A percentile compares a stretch with the other conserved stretches of the same genome.
These are phyloP conservation scores for Plasmodium falciparum DNA, from an alignment of 169 alveolate genomes.

Conservation along the genomic window DNA sequence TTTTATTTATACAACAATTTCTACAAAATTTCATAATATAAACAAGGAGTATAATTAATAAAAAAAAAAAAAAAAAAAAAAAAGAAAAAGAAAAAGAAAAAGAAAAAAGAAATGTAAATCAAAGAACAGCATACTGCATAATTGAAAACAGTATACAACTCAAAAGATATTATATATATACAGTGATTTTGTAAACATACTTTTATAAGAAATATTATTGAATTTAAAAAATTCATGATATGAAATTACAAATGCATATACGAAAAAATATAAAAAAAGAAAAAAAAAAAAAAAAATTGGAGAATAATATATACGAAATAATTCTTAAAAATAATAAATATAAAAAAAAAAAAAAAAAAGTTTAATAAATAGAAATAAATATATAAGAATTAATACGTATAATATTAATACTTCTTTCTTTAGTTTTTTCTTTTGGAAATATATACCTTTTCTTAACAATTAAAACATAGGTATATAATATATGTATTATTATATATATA, in stretches of 20 bases:
- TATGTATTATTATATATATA: conserved; percentile 4
- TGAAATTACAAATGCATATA: conserved; percentile 59
- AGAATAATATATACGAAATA: background rate
- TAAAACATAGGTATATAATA: conserved; percentile 15
- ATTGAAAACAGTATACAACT: background rate
- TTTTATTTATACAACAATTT: conserved; percentile 57
- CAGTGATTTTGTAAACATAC: conserved; percentile 49
- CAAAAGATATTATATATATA: conserved; percentile 4
- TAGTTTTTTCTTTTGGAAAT: conserved; percentile 3
- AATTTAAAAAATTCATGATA: conserved; percentile 33
- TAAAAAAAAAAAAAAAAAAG: background rate
- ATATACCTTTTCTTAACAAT: conserved; percentile 6
- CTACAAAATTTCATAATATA: conserved; percentile 19
- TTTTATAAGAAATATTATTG: conserved; percentile 30
- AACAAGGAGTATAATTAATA: conserved; percentile 11
- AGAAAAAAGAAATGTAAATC: background rate
- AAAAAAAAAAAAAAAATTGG: background rate
- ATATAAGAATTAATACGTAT: background rate
- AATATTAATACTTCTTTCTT: too few species aligned
- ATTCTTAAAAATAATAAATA: background rate
- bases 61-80: conserved; percentile 4
- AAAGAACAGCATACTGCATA: background rate
- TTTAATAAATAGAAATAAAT: background rate
- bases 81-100: background rate
- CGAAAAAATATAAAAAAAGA: conserved; percentile 51